Percentiles rank a stretch among this genome's conserved stretches.
Evolutionary conservation across 805 yeast species (phyloP).

Genomic region (Alloascoidea africana): DNA sequence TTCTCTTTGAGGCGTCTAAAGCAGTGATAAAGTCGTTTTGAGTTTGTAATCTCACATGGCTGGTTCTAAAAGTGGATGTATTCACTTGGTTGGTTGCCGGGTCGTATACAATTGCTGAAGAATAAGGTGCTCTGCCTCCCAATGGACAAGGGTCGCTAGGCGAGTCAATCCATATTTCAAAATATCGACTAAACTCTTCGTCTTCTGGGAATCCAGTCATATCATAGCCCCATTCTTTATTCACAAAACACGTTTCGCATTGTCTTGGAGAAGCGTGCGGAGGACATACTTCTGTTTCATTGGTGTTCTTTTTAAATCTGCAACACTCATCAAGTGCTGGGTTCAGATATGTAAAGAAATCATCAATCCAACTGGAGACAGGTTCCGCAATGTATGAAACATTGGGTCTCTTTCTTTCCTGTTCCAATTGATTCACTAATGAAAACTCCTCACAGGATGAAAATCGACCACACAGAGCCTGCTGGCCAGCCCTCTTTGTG

Average conservation of each 20-base stretch:
- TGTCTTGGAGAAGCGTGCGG: conserved; percentile 52
- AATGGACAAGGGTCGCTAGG: conserved; percentile 87
- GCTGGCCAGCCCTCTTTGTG: conserved; percentile 47
- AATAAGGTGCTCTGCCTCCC: conserved; percentile 91
- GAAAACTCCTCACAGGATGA: conserved; percentile 73
- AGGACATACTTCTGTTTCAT: conserved; percentile 41
- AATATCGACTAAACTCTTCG: conserved; percentile 53
- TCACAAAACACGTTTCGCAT: conserved; percentile 59
- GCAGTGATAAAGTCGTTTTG: conserved; percentile 78
- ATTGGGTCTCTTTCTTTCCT: conserved; percentile 58
- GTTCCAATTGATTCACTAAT: conserved; percentile 65
- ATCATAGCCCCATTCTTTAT: conserved; percentile 47
- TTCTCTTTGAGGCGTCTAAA: conserved; percentile 52
- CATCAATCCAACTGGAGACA: conserved; percentile 87
- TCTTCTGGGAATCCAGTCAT: conserved; percentile 80
- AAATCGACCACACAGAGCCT: conserved; percentile 73
- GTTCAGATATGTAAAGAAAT: conserved; percentile 72
- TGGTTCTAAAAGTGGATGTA: conserved; percentile 62
- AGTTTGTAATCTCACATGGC: conserved; percentile 66
- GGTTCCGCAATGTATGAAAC: conserved; percentile 65
- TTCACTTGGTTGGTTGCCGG: conserved; percentile 19
- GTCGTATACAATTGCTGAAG: conserved; percentile 33
- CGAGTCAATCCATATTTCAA: conserved; percentile 68
- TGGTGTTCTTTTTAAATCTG: conserved; percentile 37
- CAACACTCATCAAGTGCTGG: conserved; percentile 85